A percentile compares a stretch with the other conserved stretches of the same genome.
Conservation (phyloP, 2,329 filamentous ascomycete genomes). For the Botrytis medusae region DNA sequence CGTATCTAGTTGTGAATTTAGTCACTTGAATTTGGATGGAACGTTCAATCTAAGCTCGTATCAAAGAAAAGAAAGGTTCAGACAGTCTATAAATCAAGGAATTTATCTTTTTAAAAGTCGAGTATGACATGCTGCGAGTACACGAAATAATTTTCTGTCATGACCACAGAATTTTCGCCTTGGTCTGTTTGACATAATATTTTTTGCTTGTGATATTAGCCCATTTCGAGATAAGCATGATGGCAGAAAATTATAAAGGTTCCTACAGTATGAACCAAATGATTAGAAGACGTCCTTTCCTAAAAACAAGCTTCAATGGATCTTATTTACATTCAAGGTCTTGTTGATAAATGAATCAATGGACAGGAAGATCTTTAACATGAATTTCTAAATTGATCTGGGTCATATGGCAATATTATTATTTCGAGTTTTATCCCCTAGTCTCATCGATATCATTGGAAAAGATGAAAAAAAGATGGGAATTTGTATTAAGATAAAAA, state of each 20-base stretch:
- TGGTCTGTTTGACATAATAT: neutral
- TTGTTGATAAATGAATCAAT: rapidly evolving
- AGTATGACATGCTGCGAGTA: neutral
- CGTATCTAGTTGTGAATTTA: neutral
- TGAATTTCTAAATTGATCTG: too few species aligned
- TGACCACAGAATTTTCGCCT: neutral
- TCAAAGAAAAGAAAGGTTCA: neutral
- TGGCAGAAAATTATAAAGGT: neutral
- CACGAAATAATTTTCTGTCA: neutral
- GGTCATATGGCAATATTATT: neutral
- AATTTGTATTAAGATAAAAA: neutral
- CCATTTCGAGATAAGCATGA: neutral
- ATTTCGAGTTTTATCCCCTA: neutral
- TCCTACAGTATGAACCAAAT: neutral
- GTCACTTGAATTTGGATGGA: too few species aligned
- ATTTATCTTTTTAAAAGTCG: neutral
- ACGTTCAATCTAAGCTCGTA: neutral
- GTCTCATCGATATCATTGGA: too few species aligned
- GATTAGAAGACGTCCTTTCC: rapidly evolving
- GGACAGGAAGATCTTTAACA: too few species aligned
- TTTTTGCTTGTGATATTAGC: neutral
- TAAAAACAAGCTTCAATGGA: too few species aligned
- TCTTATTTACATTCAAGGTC: rapidly evolving
- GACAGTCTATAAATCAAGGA: rapidly evolving
- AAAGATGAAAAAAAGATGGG: neutral